Evolutionary conservation across 371 early-diverging fungal genomes (phyloP), one percentile per base, ranked within the genome.

Genomic region (Mucor lusitanicus): DNA sequence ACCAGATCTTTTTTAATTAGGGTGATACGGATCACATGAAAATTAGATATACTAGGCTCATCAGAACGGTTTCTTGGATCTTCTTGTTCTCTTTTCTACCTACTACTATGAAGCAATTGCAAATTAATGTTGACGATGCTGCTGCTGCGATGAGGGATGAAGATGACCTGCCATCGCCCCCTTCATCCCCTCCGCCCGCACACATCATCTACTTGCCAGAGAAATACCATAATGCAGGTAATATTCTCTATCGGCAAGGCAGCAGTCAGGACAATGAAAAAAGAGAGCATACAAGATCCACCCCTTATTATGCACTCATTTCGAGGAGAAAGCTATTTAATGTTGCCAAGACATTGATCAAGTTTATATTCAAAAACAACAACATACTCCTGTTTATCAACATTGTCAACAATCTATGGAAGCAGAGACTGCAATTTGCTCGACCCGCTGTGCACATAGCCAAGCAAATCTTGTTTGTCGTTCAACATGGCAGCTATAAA

Each of bases 391-490:
- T 57, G 32, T 42, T 57, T 15, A 17, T 37, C 27, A 64, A 40
- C 32, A 23, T 64, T 19, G 21, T 57, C 42, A 64, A 57, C 33
- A 55, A 28, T 13, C 7, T 64, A 57, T 64, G 64, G 64, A 64
- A 32, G 7, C 30, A 37, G 17, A 64, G 64, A 17, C 1, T 13
- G 4, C n/a, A 21, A 39, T 54, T 63, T 25, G 33, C n/a, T 53
- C 17, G 21, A 25, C 53, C 37, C 4, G 17, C 32, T 6, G 27
- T 30, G 21, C 21, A 11, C 21, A 11, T 61, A 8, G 1, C 30
- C n/a, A 53, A 53, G 12, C 15, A 50, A 30, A 15, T 23, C 2
- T 13, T 48, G 21, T 50, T 62, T 21, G 25, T 62, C 2, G 35
- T 53, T 28, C n/a, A 37, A 17, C 48, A 62, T n/a, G 13, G 21